Percentiles rank a stretch among this genome's conserved stretches.
phyloP scores from a whole-genome alignment of 1,139 yeast genomes.

The Magnusiomyces suaveolens region DNA sequence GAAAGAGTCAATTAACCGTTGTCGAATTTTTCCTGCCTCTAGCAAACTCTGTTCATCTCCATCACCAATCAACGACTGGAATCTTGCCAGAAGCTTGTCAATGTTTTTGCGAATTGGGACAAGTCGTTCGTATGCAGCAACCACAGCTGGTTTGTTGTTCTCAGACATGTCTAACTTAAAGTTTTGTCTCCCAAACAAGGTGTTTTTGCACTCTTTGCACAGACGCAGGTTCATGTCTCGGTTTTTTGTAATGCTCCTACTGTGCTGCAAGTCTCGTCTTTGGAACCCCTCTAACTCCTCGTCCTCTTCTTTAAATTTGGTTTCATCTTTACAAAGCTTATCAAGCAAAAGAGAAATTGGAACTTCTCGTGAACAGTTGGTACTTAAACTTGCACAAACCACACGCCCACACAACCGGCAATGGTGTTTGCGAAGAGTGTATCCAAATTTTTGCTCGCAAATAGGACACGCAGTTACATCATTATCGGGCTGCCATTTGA shows the following conservation, averaged over 20 bases:
- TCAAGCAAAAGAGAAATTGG: constrained; percentile 46
- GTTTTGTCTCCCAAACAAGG: constrained; percentile 49
- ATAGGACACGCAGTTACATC: constrained; percentile 48
- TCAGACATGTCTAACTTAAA: constrained; percentile 35
- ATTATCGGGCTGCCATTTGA: constrained; percentile 60
- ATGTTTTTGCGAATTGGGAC: constrained; percentile 26
- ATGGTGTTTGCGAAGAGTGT: constrained; percentile 69
- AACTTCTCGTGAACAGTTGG: constrained; percentile 64
- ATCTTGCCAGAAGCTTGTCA: constrained; percentile 34
- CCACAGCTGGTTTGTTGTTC: constrained; percentile 20
- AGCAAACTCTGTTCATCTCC: constrained; percentile 23
- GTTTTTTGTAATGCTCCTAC: constrained; percentile 10
- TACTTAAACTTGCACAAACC: constrained; percentile 60
- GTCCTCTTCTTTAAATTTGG: constrained; percentile 13
- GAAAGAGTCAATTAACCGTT: constrained; percentile 38
- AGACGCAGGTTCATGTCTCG: constrained; percentile 39
- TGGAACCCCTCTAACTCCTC: no score
- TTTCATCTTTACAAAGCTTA: constrained; percentile 16
- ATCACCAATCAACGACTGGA: constrained; percentile 29
- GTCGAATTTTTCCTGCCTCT: constrained; percentile 36
- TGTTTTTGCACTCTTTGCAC: constrained; percentile 60
- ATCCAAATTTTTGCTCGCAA: constrained; percentile 50
- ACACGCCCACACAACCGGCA: constrained; percentile 76
- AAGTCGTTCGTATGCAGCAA: constrained; percentile 18
- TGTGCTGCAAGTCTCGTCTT: neutral